Base-by-base conservation (phyloP, 164 flowering plant genomes). In the Dillenia suffruticosa region DNA sequence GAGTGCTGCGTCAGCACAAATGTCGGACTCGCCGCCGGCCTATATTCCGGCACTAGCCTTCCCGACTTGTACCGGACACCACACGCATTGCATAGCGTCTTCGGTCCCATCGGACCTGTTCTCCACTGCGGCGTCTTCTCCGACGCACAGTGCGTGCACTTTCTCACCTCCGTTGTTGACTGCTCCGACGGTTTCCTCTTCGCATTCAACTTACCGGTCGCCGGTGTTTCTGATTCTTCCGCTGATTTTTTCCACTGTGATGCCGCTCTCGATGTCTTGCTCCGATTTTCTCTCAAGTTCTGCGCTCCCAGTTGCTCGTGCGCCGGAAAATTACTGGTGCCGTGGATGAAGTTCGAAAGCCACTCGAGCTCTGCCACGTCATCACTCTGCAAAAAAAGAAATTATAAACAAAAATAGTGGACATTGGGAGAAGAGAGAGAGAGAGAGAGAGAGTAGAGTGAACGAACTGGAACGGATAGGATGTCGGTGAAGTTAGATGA, bases 51-150 rank as follows among this genome's bases (percentile, higher is more conserved):
- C 9, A 84, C 89, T 1, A 84, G 82, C 46, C 89, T 71, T 1
- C 89, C 89, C 15, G 89, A 84, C 68, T 84, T 84, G 78, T 72
- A 82, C 9, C 89, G 73, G 17, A 84, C 88, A 10, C 88, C 88
- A 24, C 88, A 83, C 22, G 88, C 88, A 70, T 83, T 83, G 66
- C 88, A 83, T 13, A 77, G 79, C 44, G 86, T 82, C 66, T 84
- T 84, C 9, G 89, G 86, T 14, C 89, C 89, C 66, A 79, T 56
- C 3, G 89, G 89, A 0, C 89, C 89, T 45, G 82, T 76, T n/a
- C 89, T 56, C 89, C 89, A 84, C 72, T 84, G 86, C 43, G 89
- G 89, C 32, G 89, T 84, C 69, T 78, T 84, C 82, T 84, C 84
- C 63, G 89, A 76, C 10, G 76, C 74, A 72, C 89, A 84, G 77